Evolutionary conservation across 2,329 filamentous ascomycete genomes (phyloP), one percentile per base, ranked within the genome.

Genomic region (Epichloe uncinata): DNA sequence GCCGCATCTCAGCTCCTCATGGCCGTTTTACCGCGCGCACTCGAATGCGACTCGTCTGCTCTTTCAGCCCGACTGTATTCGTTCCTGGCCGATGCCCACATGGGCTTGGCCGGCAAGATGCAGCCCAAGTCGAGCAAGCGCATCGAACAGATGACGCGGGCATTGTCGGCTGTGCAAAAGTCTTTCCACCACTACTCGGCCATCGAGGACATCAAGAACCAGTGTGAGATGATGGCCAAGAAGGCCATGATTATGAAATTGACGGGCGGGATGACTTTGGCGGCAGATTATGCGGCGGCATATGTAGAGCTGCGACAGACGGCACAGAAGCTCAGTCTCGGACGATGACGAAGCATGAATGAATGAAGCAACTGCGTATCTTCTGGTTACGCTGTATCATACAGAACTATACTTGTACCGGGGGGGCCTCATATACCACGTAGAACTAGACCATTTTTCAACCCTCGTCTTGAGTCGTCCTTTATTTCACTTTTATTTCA

Each of bases 191-290:
- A 82, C 54, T 94, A 79, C 62, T 77, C 80, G 41, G 74, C 72
- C 44, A 70, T 87, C 13, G 81, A 86, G 61, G 85, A 68, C 18
- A 68, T 82, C 13, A 68, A 71, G n/a, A 81, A 80, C 49, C 83
- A 87, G 66, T 83, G 86, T 60, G 84, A 89, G 65, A 81, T 86
- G 72, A 77, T 90, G 69, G 83, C 84, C 18, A 93, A 93, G 72
- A 90, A 87, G 66, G 84, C 85, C 3, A 81, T 81, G 47, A 76
- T 94, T 47, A 85, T 87, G 72, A 81, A 82, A 63, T 69, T 84
- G 44, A 73, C 78, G 7, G 85, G 83, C 0, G 84, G 89, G 57
- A 64, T 73, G 55, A 72, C 71, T 16, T 58, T 82, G 54, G 80
- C 82, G 1, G 83, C 84, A 57, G 79, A 84, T 54, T 83, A 76